Evolutionary conservation across 345 rosid genomes (phyloP).

Genomic region (Iberis pinnata): DNA sequence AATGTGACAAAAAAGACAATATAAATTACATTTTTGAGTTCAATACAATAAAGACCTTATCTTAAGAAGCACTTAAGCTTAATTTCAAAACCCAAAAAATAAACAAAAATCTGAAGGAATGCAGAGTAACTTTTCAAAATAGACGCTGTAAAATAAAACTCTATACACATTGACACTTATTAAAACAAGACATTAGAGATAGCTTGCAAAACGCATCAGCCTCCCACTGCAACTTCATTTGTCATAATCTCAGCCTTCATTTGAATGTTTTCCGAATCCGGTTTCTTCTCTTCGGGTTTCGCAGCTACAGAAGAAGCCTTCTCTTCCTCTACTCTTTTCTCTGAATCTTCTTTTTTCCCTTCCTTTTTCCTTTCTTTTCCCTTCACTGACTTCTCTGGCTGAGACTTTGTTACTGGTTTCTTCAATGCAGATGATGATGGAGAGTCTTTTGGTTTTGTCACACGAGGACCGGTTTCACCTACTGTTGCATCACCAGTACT

Average conservation of each 20-base stretch:
- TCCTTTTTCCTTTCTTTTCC: slow-evolving; percentile 25
- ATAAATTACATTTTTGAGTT: background rate
- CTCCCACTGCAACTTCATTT: slow-evolving; percentile 56
- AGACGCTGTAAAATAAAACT: background rate
- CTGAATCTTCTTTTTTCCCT: slow-evolving; percentile 13
- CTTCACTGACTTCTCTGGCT: slow-evolving; percentile 24
- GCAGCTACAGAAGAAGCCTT: slow-evolving; percentile 24
- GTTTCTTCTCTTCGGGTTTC: slow-evolving; percentile 25
- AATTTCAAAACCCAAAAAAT: slow-evolving; percentile 5
- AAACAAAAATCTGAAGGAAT: slow-evolving; percentile 8
- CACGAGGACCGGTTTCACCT: slow-evolving; percentile 32
- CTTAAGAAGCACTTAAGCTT: slow-evolving; percentile 22
- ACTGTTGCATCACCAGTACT: slow-evolving; percentile 37
- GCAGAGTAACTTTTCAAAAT: slow-evolving; percentile 22
- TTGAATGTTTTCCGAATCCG: slow-evolving; percentile 30
- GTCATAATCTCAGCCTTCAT: slow-evolving; percentile 49
- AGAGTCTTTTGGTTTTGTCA: slow-evolving; percentile 40
- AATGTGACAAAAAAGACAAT: no score
- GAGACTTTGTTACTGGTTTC: slow-evolving; percentile 40
- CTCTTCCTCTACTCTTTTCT: background rate
- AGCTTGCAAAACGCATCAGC: slow-evolving; percentile 29
- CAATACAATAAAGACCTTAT: slow-evolving; percentile 14
- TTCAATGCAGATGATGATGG: slow-evolving; percentile 34
- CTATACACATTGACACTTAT: slow-evolving; percentile 20
- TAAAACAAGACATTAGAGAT: background rate